Base-by-base conservation (phyloP, 768 basidiomycete species). In the Coprinopsis sp. region DNA sequence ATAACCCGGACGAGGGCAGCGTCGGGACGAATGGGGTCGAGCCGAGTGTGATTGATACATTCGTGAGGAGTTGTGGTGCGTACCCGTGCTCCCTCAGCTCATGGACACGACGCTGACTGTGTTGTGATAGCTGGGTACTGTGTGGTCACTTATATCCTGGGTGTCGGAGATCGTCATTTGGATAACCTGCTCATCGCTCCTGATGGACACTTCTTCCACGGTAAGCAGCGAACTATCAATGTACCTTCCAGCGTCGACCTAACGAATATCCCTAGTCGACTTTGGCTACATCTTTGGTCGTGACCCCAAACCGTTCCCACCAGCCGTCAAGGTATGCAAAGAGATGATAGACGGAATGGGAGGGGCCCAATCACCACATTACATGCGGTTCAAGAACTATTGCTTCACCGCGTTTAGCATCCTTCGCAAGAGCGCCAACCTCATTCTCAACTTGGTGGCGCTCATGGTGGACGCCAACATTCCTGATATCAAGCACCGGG, bases 281-380 rank as follows among this genome's bases (percentile, higher is more conserved):
- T 99, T 98, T 59, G 95, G 96, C 2, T 99, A 97, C 65, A 98
- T 98, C 56, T 77, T 98, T 12, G 96, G 96, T 2, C 84, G 93
- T 2, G 96, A 98, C 61, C 96, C 96, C 0, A 98, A 99, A 59
- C 91, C 93, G 0, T 95, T 94, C 61, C 94, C 96, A 2, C 96
- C 96, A 5, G 90, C 93, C 11, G 94, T 98, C 54, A 99, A 99
- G 63, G 89, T 99, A 31, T 97, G 94, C 67, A 94, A 95, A 59
- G 96, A 98, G 62, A 99, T 98, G 96, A 91, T 98, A 0, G 96
- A 99, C 61, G 95, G 90, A 10, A 95, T 99, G 93, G 96, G 96
- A n/a, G 95, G 96, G 10, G 84, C 90, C 1, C 81, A 88, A 58
- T 95, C 93, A 5, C 79, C 87, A n/a, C 95, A 98, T 62, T 97